These are phyloP conservation scores for Chondrostereum purpureum DNA, from an alignment of 1,284 basidiomycete species.

Conservation along the genomic window DNA sequence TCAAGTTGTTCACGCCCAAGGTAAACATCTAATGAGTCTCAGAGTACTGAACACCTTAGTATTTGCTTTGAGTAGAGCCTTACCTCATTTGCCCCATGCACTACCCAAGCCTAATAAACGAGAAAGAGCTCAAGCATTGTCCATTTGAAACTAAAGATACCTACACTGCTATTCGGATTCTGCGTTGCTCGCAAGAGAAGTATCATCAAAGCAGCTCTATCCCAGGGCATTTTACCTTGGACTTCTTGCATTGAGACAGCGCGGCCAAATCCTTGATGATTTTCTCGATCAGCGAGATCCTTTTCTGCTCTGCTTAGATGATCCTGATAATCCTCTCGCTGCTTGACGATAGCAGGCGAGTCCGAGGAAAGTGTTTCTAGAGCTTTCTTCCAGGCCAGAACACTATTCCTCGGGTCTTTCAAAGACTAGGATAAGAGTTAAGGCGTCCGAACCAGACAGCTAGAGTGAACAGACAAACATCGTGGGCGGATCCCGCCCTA, in stretches of 20 bases:
- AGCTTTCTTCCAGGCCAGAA: background rate
- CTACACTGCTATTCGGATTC: background rate
- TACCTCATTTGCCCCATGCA: background rate
- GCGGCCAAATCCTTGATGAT: background rate
- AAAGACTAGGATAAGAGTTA: background rate
- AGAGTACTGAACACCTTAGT: background rate
- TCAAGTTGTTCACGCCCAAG: background rate
- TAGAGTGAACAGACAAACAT: conserved; percentile 18
- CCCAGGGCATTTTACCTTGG: background rate
- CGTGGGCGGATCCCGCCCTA: conserved; percentile 23
- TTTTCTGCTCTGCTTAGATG: background rate
- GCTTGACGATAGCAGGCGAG: background rate
- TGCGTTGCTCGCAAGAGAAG: background rate
- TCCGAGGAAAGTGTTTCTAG: background rate
- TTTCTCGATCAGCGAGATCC: background rate
- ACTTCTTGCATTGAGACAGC: background rate
- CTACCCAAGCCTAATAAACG: background rate
- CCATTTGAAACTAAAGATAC: too few relatives aligned
- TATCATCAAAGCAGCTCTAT: background rate
- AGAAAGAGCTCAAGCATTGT: background rate
- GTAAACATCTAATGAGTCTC: background rate
- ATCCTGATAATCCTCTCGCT: too few relatives aligned
- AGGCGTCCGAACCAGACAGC: background rate
- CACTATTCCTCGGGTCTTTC: background rate
- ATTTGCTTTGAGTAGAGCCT: too few relatives aligned